Evolutionary conservation across 2,329 filamentous ascomycete species (phyloP), one percentile per base, ranked within the genome.

Genomic region (Chrysoporthe austroafricana): DNA sequence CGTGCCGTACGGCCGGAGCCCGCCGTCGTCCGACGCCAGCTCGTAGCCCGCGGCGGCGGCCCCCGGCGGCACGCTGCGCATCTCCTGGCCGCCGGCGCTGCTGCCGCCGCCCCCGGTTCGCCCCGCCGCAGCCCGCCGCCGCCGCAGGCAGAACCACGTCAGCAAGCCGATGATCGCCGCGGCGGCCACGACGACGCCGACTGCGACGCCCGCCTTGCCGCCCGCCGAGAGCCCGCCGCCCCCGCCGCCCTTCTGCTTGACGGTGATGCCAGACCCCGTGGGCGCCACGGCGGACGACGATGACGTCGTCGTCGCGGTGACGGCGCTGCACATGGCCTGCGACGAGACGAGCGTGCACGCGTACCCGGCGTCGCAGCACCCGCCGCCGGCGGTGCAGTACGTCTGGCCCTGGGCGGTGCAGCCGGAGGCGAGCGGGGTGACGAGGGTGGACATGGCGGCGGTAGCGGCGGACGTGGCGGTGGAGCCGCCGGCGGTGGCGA

Each of bases 201-300:
- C 79, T 6, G 83, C 86, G n/a, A 90, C 84, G 2, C 87, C 87
- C 0, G 84, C 85, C 72, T 84, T 86, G 2, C 85, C 86, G 0
- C 83, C 85, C 1, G 79, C 74, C 1, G 83, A 83, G 6, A 87
- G 73, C 2, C 18, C 18, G 21, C 11, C 8, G 54, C 32, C 32
- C 2, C 66, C 67, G 36, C 56, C 63, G 2, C 56, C 21, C 9
- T 44, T 26, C 1, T 54, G 46, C 16, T 67, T 70, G 32, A 62
- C 67, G 5, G 71, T 69, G 2, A 77, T 71, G 0, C 74, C 73
- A 1, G 75, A 75, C 26, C 76, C 69, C 14, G 78, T 72, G 34
- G 72, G 71, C 3, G 76, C 70, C 14, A 73, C 76, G n/a, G 78
- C 75, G 2, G 75, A 74, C 2, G 78, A 77, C 3, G 77, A 74